Evolutionary conservation across 768 basidiomycete genomes (phyloP).

Genomic region (Neoboletus magnificus): DNA sequence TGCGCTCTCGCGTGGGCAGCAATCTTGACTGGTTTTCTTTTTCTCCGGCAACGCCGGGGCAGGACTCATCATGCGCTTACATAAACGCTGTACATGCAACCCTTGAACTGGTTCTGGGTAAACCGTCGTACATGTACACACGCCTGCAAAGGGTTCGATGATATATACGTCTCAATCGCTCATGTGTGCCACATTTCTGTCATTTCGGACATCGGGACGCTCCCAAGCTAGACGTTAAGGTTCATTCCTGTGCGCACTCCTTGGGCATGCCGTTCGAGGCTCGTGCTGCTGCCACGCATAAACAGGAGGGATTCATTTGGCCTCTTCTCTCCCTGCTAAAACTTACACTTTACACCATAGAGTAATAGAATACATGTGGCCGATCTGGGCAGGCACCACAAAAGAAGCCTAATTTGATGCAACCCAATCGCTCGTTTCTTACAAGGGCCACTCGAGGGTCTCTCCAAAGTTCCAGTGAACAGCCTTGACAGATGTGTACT

Average conservation of each 20-base stretch:
- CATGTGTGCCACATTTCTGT: conserved; percentile 25
- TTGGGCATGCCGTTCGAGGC: not conserved
- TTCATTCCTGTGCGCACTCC: conserved; percentile 16
- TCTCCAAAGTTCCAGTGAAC: conserved; percentile 89
- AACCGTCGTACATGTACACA: not conserved
- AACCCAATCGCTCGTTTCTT: conserved; percentile 1
- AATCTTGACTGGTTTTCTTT: not conserved
- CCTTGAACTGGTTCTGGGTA: not conserved
- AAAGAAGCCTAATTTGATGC: not conserved
- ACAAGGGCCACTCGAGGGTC: conserved; percentile 75
- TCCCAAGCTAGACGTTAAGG: not conserved
- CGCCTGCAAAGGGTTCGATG: conserved; percentile 5
- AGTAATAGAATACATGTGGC: conserved; percentile 5
- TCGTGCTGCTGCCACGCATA: conserved; percentile 1
- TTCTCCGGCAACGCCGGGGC: not conserved
- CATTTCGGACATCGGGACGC: conserved; percentile 13
- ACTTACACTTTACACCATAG: conserved; percentile 16
- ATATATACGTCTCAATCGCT: conserved; percentile 12
- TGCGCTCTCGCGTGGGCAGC: not conserved
- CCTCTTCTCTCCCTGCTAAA: conserved; percentile 3
- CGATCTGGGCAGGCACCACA: not conserved
- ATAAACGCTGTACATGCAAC: not conserved
- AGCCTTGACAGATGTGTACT: conserved; percentile 80
- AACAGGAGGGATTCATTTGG: conserved; percentile 9
- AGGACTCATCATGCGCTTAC: not conserved